phyloP scores from a whole-genome alignment of 441 rosid species.

The Croton setiger region DNA sequence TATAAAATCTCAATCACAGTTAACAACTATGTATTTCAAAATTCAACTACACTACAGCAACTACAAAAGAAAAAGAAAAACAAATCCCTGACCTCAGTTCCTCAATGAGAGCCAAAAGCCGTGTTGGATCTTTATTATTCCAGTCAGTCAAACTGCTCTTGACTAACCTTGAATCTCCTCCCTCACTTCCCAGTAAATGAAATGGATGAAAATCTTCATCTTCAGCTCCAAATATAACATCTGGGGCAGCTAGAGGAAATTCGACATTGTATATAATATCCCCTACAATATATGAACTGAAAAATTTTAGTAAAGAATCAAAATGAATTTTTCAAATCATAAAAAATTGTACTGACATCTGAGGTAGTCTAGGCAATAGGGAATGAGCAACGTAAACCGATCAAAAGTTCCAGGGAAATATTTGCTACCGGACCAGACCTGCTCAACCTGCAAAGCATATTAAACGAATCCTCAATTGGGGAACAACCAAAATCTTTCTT shows the following conservation, averaged over 20 bases:
- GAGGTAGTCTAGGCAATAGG: slow-evolving; percentile 76
- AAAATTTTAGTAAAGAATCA: neutral
- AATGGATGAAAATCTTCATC: slow-evolving; percentile 77
- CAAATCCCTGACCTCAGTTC: slow-evolving; percentile 58
- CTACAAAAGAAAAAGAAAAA: slow-evolving; percentile 10
- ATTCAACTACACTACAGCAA: neutral
- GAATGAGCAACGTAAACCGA: slow-evolving; percentile 84
- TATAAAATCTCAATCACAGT: slow-evolving; percentile 11
- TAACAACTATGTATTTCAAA: neutral
- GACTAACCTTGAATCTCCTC: slow-evolving; percentile 25
- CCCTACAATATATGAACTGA: slow-evolving; percentile 47
- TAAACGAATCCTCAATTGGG: neutral
- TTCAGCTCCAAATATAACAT: slow-evolving; percentile 74
- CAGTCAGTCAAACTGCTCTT: slow-evolving; percentile 54
- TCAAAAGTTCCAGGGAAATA: slow-evolving; percentile 50
- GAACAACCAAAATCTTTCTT: slow-evolving; percentile 24
- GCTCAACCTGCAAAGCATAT: slow-evolving; percentile 58
- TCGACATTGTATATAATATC: slow-evolving; percentile 80
- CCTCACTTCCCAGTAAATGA: slow-evolving; percentile 25
- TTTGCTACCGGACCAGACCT: slow-evolving; percentile 74
- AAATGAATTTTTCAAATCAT: neutral
- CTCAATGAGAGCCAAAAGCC: slow-evolving; percentile 54
- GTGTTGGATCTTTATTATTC: slow-evolving; percentile 63
- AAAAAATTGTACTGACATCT: slow-evolving; percentile 54
- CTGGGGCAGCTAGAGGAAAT: slow-evolving; percentile 71